Evolutionary conservation across 148 eudicot genomes (phyloP).

Genomic region (Nepenthes gracilis): DNA sequence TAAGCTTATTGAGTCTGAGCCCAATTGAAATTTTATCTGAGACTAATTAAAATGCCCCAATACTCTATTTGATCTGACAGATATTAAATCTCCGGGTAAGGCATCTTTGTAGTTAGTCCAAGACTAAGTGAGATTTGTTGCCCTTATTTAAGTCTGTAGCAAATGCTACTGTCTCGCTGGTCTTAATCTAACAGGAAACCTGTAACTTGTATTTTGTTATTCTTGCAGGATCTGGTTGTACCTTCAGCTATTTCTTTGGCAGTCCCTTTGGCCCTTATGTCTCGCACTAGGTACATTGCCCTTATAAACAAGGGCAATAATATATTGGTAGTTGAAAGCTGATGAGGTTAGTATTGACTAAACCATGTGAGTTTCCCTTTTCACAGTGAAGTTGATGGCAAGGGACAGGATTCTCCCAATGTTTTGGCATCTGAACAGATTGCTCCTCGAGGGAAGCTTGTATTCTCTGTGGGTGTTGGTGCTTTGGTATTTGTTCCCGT

Average conservation of each 20-base stretch:
- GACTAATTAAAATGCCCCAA: no score
- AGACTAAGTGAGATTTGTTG: no score
- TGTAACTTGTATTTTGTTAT: conserved; percentile 3
- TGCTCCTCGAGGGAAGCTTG: conserved; percentile 96
- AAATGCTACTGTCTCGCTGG: no score
- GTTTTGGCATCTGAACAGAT: conserved; percentile 84
- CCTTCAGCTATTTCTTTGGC: conserved; percentile 78
- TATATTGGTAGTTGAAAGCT: neutral
- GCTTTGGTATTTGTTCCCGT: conserved; percentile 88
- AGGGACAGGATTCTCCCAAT: conserved; percentile 39
- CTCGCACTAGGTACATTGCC: conserved; percentile 63
- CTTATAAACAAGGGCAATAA: neutral
- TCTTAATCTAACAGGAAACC: neutral
- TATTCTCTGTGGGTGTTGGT: conserved; percentile 76
- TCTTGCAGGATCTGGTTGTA: conserved; percentile 47
- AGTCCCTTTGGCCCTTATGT: conserved; percentile 89
- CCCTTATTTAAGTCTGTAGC: no score
- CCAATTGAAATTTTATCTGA: no score
- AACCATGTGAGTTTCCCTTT: conserved; percentile 10
- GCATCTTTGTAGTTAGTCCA: no score
- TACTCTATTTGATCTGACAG: no score
- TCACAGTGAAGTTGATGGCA: conserved; percentile 75
- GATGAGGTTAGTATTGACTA: conserved; percentile 1
- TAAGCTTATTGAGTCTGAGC: no score
- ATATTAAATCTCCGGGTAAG: no score